Base-by-base conservation (phyloP, 2,329 filamentous ascomycete genomes). In the Podosphaera fusca region DNA sequence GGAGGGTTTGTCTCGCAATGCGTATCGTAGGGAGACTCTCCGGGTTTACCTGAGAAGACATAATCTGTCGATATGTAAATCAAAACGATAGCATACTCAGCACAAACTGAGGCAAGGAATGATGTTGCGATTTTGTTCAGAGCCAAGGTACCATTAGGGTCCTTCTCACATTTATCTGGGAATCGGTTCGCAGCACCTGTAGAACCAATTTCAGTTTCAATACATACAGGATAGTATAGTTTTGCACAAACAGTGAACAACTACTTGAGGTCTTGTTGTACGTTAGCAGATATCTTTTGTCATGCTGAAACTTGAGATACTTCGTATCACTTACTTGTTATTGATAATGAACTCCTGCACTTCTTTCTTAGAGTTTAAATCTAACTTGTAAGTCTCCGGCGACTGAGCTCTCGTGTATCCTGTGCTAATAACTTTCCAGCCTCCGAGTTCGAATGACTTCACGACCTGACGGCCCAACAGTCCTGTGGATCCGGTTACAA, bases 31-130 rank as follows among this genome's bases (percentile, higher is more conserved):
- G 88, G 89, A 4, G 88, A 88, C 57, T 94, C 84, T n/a, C 88
- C 87, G 1, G 75, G 76, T 42, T 71, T 74, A 14, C 85, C 85
- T 0, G 83, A 73, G 67, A 89, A 89, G 55, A 89, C 84, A 64
- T 89, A 89, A 69, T 89, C 85, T 53, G 85, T 89, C 7, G 84
- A 87, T 63, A 89, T 85, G 70, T 88, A 89, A 65, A 88, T 78
- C 36, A 87, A 72, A 55, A 87, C 68, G 56, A 79, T 76, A 46
- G 70, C 76, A 63, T 79, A 77, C 34, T 73, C 67, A 0, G 80
- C 76, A 56, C 85, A 83, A n/a, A 80, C 74, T 46, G 73, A 69
- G 8, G 86, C 85, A 10, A 95, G 77, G 7, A 71, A 70, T 53
- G 74, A 71, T 52, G 85, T 84, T 2, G 87, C 84, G 2, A 79